phyloP scores from a whole-genome alignment of 1,284 basidiomycete genomes.

The Microbotryum intermedium region DNA sequence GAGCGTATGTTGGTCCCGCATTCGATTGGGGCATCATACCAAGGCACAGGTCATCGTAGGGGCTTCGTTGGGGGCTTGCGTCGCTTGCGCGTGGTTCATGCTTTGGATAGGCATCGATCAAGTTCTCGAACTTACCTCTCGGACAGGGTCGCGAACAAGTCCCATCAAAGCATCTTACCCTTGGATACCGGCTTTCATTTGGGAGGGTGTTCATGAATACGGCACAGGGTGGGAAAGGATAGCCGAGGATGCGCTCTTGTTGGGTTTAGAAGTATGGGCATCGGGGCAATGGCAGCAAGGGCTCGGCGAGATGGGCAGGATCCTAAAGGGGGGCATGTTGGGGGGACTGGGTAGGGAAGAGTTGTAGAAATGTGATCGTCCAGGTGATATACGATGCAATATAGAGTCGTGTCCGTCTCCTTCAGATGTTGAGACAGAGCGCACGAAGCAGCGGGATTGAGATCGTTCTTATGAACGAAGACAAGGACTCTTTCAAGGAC shows the following conservation, averaged over 20 bases:
- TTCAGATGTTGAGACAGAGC: too few species aligned
- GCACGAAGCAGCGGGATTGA: too few species aligned
- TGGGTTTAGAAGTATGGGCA: slow-evolving; percentile 17
- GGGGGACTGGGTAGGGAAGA: too few species aligned
- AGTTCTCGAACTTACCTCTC: not conserved
- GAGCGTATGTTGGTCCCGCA: slow-evolving; percentile 35
- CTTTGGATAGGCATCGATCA: slow-evolving; percentile 30
- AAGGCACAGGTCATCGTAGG: slow-evolving; percentile 35
- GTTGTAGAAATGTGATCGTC: too few species aligned
- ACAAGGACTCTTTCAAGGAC: too few species aligned
- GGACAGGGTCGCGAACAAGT: not conserved
- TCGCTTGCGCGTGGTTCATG: slow-evolving; percentile 30
- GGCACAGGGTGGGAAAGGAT: slow-evolving; percentile 19
- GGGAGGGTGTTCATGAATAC: slow-evolving; percentile 12
- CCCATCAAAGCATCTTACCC: too few species aligned
- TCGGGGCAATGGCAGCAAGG: not conserved
- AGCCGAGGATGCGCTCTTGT: slow-evolving; percentile 21
- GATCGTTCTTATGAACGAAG: too few species aligned
- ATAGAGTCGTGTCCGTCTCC: too few species aligned
- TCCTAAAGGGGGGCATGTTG: too few species aligned
- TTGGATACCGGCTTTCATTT: not conserved
- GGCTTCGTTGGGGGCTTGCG: slow-evolving; percentile 25
- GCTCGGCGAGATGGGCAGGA: too few species aligned
- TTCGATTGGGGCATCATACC: slow-evolving; percentile 36
- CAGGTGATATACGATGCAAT: too few species aligned